Conservation (phyloP, 768 basidiomycete genomes). For the Boletales sp. region DNA sequence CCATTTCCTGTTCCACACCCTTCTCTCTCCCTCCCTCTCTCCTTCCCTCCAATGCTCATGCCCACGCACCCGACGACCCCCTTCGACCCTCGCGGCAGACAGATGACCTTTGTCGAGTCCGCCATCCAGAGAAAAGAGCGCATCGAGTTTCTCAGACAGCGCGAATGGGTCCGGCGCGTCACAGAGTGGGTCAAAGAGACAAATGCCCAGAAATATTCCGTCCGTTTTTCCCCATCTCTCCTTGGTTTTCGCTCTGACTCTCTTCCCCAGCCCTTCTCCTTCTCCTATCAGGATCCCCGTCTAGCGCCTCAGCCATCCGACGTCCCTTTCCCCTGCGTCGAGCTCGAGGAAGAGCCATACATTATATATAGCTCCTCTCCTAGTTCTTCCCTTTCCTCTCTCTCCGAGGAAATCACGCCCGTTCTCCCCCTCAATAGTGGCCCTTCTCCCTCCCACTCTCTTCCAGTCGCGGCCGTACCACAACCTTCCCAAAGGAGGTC, state of each 20-base stretch:
- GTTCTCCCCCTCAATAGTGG: slow-evolving; percentile 21
- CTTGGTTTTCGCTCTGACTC: background rate
- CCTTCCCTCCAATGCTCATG: background rate
- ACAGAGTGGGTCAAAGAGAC: slow-evolving; percentile 36
- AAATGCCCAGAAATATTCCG: slow-evolving; percentile 24
- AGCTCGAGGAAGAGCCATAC: slow-evolving; percentile 32
- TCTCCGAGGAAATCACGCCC: slow-evolving; percentile 27
- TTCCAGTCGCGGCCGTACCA: slow-evolving; percentile 2
- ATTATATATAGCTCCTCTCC: slow-evolving; percentile 33
- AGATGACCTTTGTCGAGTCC: slow-evolving; percentile 43
- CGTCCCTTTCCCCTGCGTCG: slow-evolving; percentile 24
- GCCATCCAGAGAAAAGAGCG: slow-evolving; percentile 47
- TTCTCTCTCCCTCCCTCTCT: background rate
- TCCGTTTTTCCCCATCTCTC: background rate
- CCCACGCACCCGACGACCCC: slow-evolving; percentile 13
- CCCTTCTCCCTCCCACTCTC: slow-evolving; percentile 8
- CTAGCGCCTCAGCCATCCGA: slow-evolving; percentile 9
- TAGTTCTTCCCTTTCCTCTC: slow-evolving; percentile 30
- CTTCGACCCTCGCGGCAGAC: slow-evolving; percentile 42
- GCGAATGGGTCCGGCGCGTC: slow-evolving; percentile 41
- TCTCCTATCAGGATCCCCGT: slow-evolving; percentile 8
- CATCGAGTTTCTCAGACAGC: slow-evolving; percentile 47
- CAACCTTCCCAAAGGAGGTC: slow-evolving; percentile 14
- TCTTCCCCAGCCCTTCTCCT: slow-evolving; percentile 13
- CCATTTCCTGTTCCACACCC: slow-evolving; percentile 4